Percentiles rank a stretch among this genome's conserved stretches.
phyloP scores from a whole-genome alignment of 805 yeast genomes.

The Barnettozyma botsteinii region DNA sequence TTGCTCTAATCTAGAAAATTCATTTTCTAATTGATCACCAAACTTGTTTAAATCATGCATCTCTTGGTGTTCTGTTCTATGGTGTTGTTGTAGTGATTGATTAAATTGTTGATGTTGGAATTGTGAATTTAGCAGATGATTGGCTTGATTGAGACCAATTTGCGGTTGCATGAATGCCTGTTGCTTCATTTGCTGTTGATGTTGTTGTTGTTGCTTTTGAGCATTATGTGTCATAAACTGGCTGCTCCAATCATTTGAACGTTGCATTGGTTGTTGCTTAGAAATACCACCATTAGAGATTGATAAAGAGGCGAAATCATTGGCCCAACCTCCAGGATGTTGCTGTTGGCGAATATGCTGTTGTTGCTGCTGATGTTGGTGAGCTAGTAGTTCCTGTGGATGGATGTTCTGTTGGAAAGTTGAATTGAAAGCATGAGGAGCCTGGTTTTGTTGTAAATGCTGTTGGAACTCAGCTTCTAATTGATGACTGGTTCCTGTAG shows the following conservation, averaged over 20 bases:
- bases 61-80: slow-evolving; percentile 23
- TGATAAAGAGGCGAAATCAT: slow-evolving; percentile 19
- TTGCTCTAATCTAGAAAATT: slow-evolving; percentile 13
- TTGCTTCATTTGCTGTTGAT: slow-evolving; percentile 1
- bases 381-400: slow-evolving; percentile 7
- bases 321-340: slow-evolving; percentile 19
- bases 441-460: slow-evolving; percentile 12
- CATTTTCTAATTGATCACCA: slow-evolving; percentile 14
- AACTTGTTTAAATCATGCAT: slow-evolving; percentile 13
- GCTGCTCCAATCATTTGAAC: slow-evolving; percentile 13
- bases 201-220: slow-evolving; percentile 1
- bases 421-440: slow-evolving; percentile 5
- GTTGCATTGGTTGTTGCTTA: slow-evolving; percentile 11
- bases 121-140: slow-evolving; percentile 8
- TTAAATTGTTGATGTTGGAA: slow-evolving; percentile 5
- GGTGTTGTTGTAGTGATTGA: slow-evolving; percentile 4
- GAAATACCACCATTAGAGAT: slow-evolving; percentile 1
- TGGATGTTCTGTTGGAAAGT: slow-evolving; percentile 7
- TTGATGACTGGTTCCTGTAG: slow-evolving; percentile 8
- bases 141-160: slow-evolving; percentile 5
- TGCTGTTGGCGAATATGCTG: not conserved
- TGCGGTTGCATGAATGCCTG: slow-evolving; percentile 8
- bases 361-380: slow-evolving; percentile 8
- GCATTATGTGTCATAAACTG: slow-evolving; percentile 14
- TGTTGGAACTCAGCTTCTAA: slow-evolving; percentile 19